Evolutionary conservation across 2,329 filamentous ascomycete species (phyloP).

Genomic region (Aspergillus sp.): DNA sequence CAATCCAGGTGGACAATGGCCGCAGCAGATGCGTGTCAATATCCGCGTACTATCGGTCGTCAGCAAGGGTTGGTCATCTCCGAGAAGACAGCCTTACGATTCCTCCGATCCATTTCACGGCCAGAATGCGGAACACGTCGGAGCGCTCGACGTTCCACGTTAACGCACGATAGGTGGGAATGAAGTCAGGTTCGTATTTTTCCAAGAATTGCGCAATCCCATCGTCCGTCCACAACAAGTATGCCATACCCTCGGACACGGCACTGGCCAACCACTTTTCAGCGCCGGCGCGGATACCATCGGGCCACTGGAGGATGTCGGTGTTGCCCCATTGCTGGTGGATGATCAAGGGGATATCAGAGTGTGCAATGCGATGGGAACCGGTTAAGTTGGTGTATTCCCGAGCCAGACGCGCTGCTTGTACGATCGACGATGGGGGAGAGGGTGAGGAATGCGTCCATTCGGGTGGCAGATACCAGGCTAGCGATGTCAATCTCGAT

Average conservation of each 20-base stretch:
- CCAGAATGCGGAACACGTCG: slow-evolving; percentile 31
- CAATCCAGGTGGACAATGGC: slow-evolving; percentile 25
- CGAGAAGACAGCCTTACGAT: slow-evolving; percentile 6
- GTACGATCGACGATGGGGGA: slow-evolving; percentile 18
- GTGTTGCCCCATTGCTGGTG: slow-evolving; percentile 34
- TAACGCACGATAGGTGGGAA: slow-evolving; percentile 18
- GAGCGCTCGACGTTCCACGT: slow-evolving; percentile 27
- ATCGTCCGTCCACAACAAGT: slow-evolving; percentile 34
- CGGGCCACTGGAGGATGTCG: slow-evolving; percentile 24
- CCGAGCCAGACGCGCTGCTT: slow-evolving; percentile 25
- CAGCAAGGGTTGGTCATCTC: not conserved
- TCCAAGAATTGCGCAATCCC: slow-evolving; percentile 27
- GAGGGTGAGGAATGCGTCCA: not conserved
- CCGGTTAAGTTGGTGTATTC: slow-evolving; percentile 12
- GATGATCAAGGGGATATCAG: slow-evolving; percentile 29
- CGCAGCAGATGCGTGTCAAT: slow-evolving; percentile 31
- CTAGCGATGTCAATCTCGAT: slow-evolving; percentile 2
- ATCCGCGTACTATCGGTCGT: slow-evolving; percentile 26
- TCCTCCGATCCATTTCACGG: slow-evolving; percentile 27
- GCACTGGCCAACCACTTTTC: slow-evolving; percentile 28
- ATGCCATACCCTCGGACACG: slow-evolving; percentile 25
- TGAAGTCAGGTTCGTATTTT: slow-evolving; percentile 23
- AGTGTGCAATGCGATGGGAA: slow-evolving; percentile 18
- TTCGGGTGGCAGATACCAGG: slow-evolving; percentile 11
- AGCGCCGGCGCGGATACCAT: slow-evolving; percentile 19